Evolutionary conservation across 192 early-diverging fungal species (phyloP), one percentile per base, ranked within the genome.

Genomic region (Rhizophagus sp.): DNA sequence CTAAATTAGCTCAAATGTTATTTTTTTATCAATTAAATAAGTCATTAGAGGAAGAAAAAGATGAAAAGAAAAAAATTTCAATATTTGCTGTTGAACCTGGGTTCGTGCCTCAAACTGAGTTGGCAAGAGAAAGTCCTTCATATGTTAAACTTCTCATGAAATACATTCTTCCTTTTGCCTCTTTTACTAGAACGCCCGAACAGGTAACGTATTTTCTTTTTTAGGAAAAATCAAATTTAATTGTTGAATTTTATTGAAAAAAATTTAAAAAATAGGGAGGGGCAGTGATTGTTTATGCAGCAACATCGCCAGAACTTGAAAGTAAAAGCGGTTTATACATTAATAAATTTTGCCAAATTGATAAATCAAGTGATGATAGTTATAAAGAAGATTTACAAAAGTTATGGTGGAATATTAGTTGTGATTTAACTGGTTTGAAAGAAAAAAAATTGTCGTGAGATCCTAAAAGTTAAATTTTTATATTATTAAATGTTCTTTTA

Each of bases 361-460:
- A 24, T 17, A 73, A 80, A 52, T 80, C 82, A 6, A 83, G 82
- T 49, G 84, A 85, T 34, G 84, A 85, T 47, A 83, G 84, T 49
- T 68, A 75, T 61, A 82, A 83, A 33, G 78, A 70, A 25, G 82
- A 24, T 12, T 82, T 83, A 44, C 84, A 85, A 78, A 81, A 78
- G 64, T 70, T 82, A n/a, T 85, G 84, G 84, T 85, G 84, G 84
- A 78, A 85, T 41, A 70, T 80, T 77, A 80, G 72, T 41, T 83
- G 82, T 69, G 25, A 80, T 4, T 57, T 68, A 13, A 66, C 73
- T 57, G 84, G 84, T 12, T 78, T 83, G 2, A 44, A 77, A 17
- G 68, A 76, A 3, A 65, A 57, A 19, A 57, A 57, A 22, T 57
- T 57, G 6, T 1, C 19, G 4, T 57, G 6, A 57, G 15, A 22